These are phyloP conservation scores for Syncephalis plumigaleata DNA, from an alignment of 371 early-diverging fungal genomes.

Conservation along the genomic window DNA sequence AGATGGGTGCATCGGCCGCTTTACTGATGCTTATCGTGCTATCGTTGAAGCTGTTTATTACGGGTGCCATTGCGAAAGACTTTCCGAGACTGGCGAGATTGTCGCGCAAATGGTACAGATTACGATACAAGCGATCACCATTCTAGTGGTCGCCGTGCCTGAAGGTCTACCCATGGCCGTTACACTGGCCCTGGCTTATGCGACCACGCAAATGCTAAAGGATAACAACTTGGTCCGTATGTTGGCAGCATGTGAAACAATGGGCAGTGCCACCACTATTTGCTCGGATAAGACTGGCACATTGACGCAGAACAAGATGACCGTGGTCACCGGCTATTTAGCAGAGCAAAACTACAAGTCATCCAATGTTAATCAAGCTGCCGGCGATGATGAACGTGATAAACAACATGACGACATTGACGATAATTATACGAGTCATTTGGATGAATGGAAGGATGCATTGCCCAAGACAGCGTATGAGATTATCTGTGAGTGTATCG, in stretches of 20 bases:
- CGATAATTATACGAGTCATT: not conserved
- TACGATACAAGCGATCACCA: slow-evolving; percentile 66
- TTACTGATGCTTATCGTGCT: slow-evolving; percentile 60
- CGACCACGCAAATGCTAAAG: slow-evolving; percentile 85
- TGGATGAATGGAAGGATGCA: slow-evolving; percentile 20
- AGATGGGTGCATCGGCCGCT: slow-evolving; percentile 69
- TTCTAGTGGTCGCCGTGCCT: slow-evolving; percentile 95
- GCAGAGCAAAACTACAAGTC: not conserved
- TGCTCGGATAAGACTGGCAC: slow-evolving; percentile 97
- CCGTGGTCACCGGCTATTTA: slow-evolving; percentile 19
- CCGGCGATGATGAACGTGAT: slow-evolving; percentile 8
- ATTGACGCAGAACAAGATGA: slow-evolving; percentile 90
- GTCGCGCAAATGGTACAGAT: slow-evolving; percentile 55
- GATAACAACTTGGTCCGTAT: slow-evolving; percentile 89
- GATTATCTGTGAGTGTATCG: slow-evolving; percentile 38
- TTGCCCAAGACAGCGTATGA: slow-evolving; percentile 13
- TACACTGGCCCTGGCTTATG: slow-evolving; percentile 88
- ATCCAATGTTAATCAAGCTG: not conserved
- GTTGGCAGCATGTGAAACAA: slow-evolving; percentile 91
- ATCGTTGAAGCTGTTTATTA: slow-evolving; percentile 59
- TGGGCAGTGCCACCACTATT: slow-evolving; percentile 93
- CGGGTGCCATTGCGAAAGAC: slow-evolving; percentile 28
- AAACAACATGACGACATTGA: slow-evolving; percentile 12
- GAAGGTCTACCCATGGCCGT: slow-evolving; percentile 97
- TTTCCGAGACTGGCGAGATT: slow-evolving; percentile 30